phyloP scores from a whole-genome alignment of 2,329 filamentous ascomycete genomes.

The Trichophyton equinum region DNA sequence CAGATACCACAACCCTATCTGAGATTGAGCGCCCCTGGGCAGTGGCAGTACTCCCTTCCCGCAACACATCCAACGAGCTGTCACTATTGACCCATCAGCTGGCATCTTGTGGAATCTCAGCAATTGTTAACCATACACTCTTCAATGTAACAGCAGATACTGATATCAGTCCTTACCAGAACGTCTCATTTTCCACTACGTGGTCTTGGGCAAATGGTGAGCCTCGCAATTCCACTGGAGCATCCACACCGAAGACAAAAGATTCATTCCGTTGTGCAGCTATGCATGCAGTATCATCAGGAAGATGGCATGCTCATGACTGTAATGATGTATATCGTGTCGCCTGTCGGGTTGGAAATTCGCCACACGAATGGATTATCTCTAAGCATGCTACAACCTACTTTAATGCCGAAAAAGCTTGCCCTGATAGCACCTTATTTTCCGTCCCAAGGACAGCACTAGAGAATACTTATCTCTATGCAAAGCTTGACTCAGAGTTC shows the following conservation, averaged over 20 bases:
- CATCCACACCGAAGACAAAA: slow-evolving; percentile 16
- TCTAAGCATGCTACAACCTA: slow-evolving; percentile 34
- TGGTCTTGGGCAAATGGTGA: slow-evolving; percentile 51
- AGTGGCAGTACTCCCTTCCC: slow-evolving; percentile 20
- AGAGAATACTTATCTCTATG: slow-evolving; percentile 49
- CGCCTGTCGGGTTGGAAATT: slow-evolving; percentile 43
- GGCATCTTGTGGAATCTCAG: slow-evolving; percentile 48
- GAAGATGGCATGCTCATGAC: slow-evolving; percentile 47
- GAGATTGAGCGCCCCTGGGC: slow-evolving; percentile 45
- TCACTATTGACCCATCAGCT: slow-evolving; percentile 27
- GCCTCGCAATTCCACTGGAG: slow-evolving; percentile 37
- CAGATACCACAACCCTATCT: slow-evolving; percentile 30
- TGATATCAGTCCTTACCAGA: slow-evolving; percentile 36
- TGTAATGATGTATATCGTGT: slow-evolving; percentile 41
- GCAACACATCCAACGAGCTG: slow-evolving; percentile 20
- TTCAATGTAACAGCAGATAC: slow-evolving; percentile 39
- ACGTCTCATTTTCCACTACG: slow-evolving; percentile 38
- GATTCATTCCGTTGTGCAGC: slow-evolving; percentile 44
- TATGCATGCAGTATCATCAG: slow-evolving; percentile 36
- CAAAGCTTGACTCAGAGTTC: slow-evolving; percentile 24
- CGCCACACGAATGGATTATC: slow-evolving; percentile 49
- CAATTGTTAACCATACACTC: slow-evolving; percentile 46
- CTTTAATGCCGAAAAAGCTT: slow-evolving; percentile 34
- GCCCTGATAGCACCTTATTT: slow-evolving; percentile 40
- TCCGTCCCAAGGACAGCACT: slow-evolving; percentile 48